Evolutionary conservation across 2,329 filamentous ascomycete genomes (phyloP), one percentile per base, ranked within the genome.

Genomic region (Elsinoe batatas): DNA sequence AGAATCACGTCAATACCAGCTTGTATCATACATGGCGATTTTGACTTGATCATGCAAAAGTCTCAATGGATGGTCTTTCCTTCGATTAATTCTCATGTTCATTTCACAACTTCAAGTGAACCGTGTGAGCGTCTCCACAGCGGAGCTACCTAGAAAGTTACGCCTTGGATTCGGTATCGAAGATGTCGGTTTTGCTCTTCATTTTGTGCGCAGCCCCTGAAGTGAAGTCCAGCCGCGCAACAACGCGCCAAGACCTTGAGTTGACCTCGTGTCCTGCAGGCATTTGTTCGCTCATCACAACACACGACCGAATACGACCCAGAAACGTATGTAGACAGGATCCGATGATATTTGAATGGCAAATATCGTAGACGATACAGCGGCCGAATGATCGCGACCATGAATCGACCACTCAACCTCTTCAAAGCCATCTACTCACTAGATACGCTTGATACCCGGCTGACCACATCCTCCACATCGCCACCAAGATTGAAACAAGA

Each of bases 361-460:
- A 8, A 13, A 40, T 40, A 15, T 13, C 5, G 30, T 8, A 49
- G 3, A 26, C 10, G 5, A 18, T 17, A 11, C 11, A 35, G 44
- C 30, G 35, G 20, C 26, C 26, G 20, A 33, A 35, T 35, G 49
- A 26, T 5, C 7, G 10, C n/a, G 22, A 43, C 20, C 8, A 53
- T 53, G 66, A 69, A 58, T 15, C 11, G 38, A n/a, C 22, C 33
- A 5, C 30, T 46, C 18, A 55, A 55, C 22, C 76, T 72, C 66
- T 62, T 81, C 56, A 72, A 74, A 63, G 74, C 74, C 60, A 70
- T 84, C 17, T 85, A 83, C 68, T 81, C 80, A 56, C 76, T 84
- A 56, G 80, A 84, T 63, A 86, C 82, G 18, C 78, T 87, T 62
- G 84, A 88, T 69, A 84, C 82, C 55, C 80, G 84, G 59, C 84